Evolutionary conservation across 495 filamentous ascomycete species (phyloP).

Genomic region (Hypoxylon cercidicola): DNA sequence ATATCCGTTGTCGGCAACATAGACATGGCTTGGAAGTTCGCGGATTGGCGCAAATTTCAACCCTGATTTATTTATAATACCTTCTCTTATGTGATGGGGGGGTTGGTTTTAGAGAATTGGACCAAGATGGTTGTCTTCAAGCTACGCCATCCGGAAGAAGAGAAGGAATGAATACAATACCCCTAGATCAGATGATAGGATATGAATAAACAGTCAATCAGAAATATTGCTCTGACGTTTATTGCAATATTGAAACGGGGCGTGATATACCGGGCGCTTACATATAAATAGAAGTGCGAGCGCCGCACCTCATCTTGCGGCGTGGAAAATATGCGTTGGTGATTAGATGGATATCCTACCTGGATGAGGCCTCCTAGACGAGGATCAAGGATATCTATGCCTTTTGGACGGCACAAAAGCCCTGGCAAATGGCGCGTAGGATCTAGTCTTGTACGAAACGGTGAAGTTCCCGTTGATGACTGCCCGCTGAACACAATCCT

Average conservation of each 20-base stretch:
- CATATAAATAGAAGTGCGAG: constrained; percentile 1
- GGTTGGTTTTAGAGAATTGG: not conserved
- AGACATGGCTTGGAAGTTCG: not conserved
- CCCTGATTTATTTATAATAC: not conserved
- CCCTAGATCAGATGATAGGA: constrained; percentile 14
- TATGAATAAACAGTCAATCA: constrained; percentile 2
- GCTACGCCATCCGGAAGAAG: not conserved
- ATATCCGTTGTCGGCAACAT: not conserved
- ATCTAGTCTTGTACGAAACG: constrained; percentile 1
- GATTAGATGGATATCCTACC: not conserved
- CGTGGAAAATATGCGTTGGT: constrained; percentile 4
- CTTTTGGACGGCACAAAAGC: not conserved
- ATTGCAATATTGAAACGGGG: too few relatives aligned
- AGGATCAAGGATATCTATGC: constrained; percentile 7
- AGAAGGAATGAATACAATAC: not conserved
- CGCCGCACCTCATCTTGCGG: not conserved
- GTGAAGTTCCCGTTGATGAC: not conserved
- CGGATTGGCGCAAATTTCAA: not conserved
- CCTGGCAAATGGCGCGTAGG: constrained; percentile 12
- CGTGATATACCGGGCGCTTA: constrained; percentile 1
- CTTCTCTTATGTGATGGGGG: not conserved
- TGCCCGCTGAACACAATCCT: constrained; percentile 15
- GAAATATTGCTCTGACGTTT: too few relatives aligned
- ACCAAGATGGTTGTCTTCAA: not conserved
- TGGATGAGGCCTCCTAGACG: not conserved